phyloP scores from a whole-genome alignment of 306 rosid species.

The Cicer arietinum region DNA sequence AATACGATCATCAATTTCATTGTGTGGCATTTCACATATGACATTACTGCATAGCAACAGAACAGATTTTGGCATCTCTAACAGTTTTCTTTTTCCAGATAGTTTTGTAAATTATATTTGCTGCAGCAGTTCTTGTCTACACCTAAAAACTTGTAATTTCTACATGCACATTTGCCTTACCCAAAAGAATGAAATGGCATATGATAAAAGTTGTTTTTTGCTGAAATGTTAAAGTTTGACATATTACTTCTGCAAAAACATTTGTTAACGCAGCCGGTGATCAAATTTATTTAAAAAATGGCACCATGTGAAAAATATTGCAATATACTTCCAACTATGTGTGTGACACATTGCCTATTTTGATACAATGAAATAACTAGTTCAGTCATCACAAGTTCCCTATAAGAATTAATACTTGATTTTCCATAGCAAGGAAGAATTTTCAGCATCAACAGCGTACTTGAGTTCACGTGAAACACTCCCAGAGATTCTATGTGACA shows the following conservation, averaged over 20 bases:
- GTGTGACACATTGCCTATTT: conserved; percentile 7
- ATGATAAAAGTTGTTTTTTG: neutral
- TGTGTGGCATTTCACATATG: too few species aligned
- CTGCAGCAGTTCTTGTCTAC: neutral
- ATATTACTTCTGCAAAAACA: neutral
- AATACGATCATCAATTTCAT: too few species aligned
- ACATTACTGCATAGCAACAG: too few species aligned
- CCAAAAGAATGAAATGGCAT: conserved; percentile 4
- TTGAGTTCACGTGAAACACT: conserved; percentile 54
- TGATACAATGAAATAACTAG: conserved; percentile 22
- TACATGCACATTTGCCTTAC: neutral
- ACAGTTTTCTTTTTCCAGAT: neutral
- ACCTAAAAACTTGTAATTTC: neutral
- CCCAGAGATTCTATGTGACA: conserved; percentile 48
- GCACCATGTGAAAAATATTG: neutral
- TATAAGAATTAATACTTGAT: conserved; percentile 70
- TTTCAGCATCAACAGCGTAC: conserved; percentile 68
- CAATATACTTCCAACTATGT: neutral
- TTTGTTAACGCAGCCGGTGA: neutral
- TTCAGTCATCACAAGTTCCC: conserved; percentile 36
- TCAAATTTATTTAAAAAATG: neutral
- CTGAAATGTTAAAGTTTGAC: neutral
- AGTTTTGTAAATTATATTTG: neutral
- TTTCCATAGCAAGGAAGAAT: conserved; percentile 76
- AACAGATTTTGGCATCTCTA: too few species aligned